Evolutionary conservation across 2,329 filamentous ascomycete genomes (phyloP).

Genomic region (Aspergillus oerlinghausenensis): DNA sequence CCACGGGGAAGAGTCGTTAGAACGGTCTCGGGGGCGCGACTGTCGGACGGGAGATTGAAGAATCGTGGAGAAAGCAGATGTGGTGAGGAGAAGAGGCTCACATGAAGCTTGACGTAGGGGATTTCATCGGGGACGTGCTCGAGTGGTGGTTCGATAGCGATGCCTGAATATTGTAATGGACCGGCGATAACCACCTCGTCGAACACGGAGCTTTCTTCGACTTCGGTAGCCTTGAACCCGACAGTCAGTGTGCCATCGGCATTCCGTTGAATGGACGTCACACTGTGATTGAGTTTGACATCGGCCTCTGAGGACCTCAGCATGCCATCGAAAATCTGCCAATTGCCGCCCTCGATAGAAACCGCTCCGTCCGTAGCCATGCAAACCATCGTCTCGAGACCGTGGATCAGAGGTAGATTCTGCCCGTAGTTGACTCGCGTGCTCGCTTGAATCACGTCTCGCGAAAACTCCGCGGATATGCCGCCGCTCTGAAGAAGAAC

Average conservation of each 20-base stretch:
- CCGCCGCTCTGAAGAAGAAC: slow-evolving; percentile 66
- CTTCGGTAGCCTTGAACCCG: slow-evolving; percentile 22
- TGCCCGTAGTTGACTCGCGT: slow-evolving; percentile 94
- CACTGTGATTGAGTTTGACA: slow-evolving; percentile 62
- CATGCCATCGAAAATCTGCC: slow-evolving; percentile 89
- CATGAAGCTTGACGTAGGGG: slow-evolving; percentile 82
- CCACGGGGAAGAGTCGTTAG: slow-evolving; percentile 72
- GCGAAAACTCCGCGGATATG: slow-evolving; percentile 63
- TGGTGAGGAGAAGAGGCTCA: slow-evolving; percentile 81
- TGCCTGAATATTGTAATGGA: slow-evolving; percentile 74
- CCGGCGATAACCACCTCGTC: slow-evolving; percentile 79
- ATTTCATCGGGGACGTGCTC: slow-evolving; percentile 63
- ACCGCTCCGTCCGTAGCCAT: slow-evolving; percentile 84
- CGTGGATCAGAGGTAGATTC: slow-evolving; percentile 81
- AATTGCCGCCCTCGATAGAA: slow-evolving; percentile 79
- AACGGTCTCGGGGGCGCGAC: slow-evolving; percentile 64
- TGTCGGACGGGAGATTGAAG: slow-evolving; percentile 58
- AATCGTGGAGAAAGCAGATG: slow-evolving; percentile 65
- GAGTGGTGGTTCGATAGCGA: slow-evolving; percentile 48
- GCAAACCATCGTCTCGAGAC: slow-evolving; percentile 84
- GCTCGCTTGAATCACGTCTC: slow-evolving; percentile 81
- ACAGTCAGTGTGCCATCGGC: slow-evolving; percentile 43
- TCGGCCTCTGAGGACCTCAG: slow-evolving; percentile 59
- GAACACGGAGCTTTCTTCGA: slow-evolving; percentile 43
- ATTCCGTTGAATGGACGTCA: slow-evolving; percentile 53